A percentile compares a stretch with the other conserved stretches of the same genome.
Evolutionary conservation across 2,329 filamentous ascomycete genomes (phyloP).

Genomic region (Aspergillus bombycis): DNA sequence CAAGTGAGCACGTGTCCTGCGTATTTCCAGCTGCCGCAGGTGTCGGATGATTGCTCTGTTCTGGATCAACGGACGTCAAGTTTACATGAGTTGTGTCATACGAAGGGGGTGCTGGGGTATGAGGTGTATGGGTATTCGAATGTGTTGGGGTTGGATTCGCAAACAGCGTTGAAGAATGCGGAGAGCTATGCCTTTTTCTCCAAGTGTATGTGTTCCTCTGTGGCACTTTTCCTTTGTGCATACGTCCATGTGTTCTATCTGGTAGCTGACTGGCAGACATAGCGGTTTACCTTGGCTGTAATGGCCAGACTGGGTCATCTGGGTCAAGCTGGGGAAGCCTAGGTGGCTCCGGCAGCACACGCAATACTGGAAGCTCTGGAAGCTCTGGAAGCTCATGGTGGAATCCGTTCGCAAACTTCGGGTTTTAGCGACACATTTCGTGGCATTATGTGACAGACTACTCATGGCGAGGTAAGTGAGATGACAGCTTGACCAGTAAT

Average conservation of each 20-base stretch:
- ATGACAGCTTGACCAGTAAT: too few species aligned
- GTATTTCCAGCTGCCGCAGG: not conserved
- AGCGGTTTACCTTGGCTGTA: constrained; percentile 6
- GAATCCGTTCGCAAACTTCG: not conserved
- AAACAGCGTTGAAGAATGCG: not conserved
- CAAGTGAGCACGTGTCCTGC: not conserved
- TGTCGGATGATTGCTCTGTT: not conserved
- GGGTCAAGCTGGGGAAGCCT: not conserved
- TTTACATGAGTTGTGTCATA: constrained; percentile 6
- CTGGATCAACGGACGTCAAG: constrained; percentile 2
- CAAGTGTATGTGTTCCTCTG: not conserved
- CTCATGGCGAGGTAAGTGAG: too few species aligned
- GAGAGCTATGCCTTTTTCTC: constrained; percentile 8
- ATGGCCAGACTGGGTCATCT: not conserved
- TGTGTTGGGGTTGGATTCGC: not conserved
- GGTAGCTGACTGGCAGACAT: not conserved
- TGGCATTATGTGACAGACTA: not conserved
- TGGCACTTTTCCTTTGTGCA: too few species aligned
- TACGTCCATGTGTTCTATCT: not conserved
- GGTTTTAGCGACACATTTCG: not conserved
- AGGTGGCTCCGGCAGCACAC: not conserved
- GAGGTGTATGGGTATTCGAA: constrained; percentile 4
- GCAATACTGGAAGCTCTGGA: not conserved
- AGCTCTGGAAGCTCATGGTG: not conserved
- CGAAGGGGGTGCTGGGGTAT: not conserved